Base-by-base conservation (phyloP, 2,329 filamentous ascomycete genomes). In the Phyllosticta citribraziliensis region DNA sequence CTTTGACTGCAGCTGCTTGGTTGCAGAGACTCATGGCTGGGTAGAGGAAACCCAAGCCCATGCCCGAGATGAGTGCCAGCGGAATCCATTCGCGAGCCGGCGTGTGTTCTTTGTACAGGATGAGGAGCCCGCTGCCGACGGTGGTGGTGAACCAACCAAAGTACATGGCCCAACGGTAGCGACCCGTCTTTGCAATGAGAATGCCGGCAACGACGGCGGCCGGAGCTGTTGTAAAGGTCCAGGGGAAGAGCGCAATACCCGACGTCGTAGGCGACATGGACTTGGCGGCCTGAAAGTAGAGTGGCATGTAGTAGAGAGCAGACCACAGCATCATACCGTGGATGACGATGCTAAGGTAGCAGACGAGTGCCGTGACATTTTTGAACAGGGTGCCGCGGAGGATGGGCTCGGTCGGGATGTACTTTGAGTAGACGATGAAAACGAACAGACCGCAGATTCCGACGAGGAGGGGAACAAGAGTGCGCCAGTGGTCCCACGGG, bases 11-110 rank as follows among this genome's bases (percentile, higher is more conserved):
- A 0, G 69, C 62, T 0, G 77, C 79, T 65, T 77, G 74, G 17
- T 79, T 70, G 0, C 79, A 76, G 0, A 79, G 76, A 1, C 79
- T 73, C 5, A 77, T 68, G 0, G 72, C 70, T 1, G 74, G 69
- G 20, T 80, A 68, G 5, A 77, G 63, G 1, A 80, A 63, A 1
- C 80, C 80, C 2, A 71, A 63, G 0, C 80, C 80, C 8, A 74
- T 54, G 0, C 74, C 74, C 0, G 67, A 67, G 50, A 79, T 20
- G 3, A 79, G 60, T 64, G 80, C 76, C 60, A 78, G 74, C 52
- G 73, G 66, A 0, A 78, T 73, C 77, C 78, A 81, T 2, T 62
- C 66, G 0, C 66, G 74, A 0, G 73, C 72, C 2, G 67, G 67
- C 0, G 78, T 76, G 12, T 70, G 62, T 1, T 67, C 58, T 51